Evolutionary conservation across 257 asterid genomes (phyloP).

Genomic region (Vinca minor): DNA sequence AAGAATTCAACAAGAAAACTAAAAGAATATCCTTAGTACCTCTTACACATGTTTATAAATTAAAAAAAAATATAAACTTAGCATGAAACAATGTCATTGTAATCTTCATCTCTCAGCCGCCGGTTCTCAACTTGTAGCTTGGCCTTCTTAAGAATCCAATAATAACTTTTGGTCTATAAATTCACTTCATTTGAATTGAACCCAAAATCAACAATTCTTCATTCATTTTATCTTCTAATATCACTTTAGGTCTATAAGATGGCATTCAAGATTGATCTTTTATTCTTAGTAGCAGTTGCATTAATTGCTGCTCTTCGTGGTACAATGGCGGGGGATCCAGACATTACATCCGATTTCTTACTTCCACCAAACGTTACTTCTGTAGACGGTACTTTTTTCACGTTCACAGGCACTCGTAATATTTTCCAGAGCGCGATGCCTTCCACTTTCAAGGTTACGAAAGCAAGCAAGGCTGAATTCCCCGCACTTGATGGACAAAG

Average conservation of each 20-base stretch:
- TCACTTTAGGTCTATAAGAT: background rate
- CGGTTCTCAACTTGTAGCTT: background rate
- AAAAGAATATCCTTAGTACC: background rate
- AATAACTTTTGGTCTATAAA: constrained; percentile 3
- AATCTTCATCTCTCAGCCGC: constrained; percentile 2
- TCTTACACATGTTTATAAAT: too few species aligned
- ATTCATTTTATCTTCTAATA: background rate
- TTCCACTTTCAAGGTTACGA: constrained; percentile 15
- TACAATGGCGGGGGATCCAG: constrained; percentile 28
- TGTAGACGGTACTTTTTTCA: constrained; percentile 31
- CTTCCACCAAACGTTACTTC: constrained; percentile 20
- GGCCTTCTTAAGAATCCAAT: background rate
- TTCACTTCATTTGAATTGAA: background rate
- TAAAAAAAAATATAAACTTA: too few species aligned
- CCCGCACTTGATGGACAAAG: constrained; percentile 41
- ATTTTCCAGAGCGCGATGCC: background rate
- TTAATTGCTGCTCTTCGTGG: constrained; percentile 1
- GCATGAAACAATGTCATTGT: constrained; percentile 11
- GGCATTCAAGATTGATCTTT: constrained; percentile 5
- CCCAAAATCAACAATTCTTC: background rate
- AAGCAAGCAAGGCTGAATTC: constrained; percentile 30
- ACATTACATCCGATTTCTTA: constrained; percentile 32
- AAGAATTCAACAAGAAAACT: background rate
- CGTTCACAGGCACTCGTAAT: constrained; percentile 13
- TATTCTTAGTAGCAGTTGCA: constrained; percentile 4